Evolutionary conservation across 78 protist genomes (phyloP).

Genomic region (Pigoraptor vietnamica): DNA sequence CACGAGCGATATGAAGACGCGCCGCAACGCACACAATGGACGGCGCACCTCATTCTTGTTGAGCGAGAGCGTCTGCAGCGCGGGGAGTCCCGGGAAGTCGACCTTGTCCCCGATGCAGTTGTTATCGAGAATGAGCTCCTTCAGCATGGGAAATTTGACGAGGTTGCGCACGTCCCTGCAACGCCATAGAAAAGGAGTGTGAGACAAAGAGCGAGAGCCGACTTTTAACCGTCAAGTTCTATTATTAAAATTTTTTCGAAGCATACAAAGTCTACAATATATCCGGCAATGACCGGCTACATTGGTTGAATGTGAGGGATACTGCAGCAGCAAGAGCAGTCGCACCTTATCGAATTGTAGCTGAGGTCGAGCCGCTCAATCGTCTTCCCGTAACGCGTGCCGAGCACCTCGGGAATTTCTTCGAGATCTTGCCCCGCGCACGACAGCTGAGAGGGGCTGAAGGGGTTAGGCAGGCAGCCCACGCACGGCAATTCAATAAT

Average conservation of each 20-base stretch:
- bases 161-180: not conserved
- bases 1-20: not conserved
- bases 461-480: not conserved
- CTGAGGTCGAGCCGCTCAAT: not conserved
- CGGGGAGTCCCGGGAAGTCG: not conserved
- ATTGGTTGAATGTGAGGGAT: too few species aligned
- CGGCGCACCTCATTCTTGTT: slow-evolving; percentile 16
- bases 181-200: not conserved
- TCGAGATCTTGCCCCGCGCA: not conserved
- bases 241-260: not conserved
- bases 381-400: not conserved
- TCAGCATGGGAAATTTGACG: not conserved
- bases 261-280: too few species aligned
- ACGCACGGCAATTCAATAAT: not conserved
- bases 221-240: too few species aligned
- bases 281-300: not conserved
- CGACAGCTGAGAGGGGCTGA: not conserved
- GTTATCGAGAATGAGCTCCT: slow-evolving; percentile 22
- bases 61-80: slow-evolving; percentile 7
- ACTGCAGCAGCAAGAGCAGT: not conserved
- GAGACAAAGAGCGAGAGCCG: too few species aligned
- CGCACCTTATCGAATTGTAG: not conserved
- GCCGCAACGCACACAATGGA: not conserved
- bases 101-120: not conserved
- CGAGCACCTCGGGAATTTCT: not conserved